Evolutionary conservation across 208 protist species (phyloP), one percentile per base, ranked within the genome.

Genomic region (Acanthamoeba rhysodes): DNA sequence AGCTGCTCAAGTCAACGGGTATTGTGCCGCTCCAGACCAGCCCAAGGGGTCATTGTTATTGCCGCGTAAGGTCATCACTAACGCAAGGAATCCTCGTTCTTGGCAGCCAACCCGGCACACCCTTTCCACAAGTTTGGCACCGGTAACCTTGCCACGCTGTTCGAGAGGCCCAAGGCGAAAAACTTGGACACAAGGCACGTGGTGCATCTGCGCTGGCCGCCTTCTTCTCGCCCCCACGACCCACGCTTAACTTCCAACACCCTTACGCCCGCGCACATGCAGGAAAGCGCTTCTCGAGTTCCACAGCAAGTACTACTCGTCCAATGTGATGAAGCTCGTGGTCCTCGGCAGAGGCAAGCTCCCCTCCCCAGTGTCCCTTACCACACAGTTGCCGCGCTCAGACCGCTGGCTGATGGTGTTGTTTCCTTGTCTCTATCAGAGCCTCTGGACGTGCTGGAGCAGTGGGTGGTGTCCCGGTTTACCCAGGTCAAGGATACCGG

Each of bases 301-400:
- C 90, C 98, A 98, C 97, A 50, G 90, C 32, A 90, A 95, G 62
- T 95, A 98, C 96, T 98, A 98, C 94, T 96, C 96, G 6, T 88
- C 98, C 8, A 96, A 96, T 41, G 93, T 94, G 12, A 98, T 98
- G 87, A 98, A 95, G 50, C 55, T 98, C n/a, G 97, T 87, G 32
- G 96, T 98, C 18, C 88, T 97, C 64, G 98, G 97, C 87, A 70
- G 92, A 88, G 74, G 93, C 53, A 95, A 18, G n/a, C 24, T 10
- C 12, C 27, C 34, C 24, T 34, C 29, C 91, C n/a, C 0, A 50
- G 16, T 64, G 24, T 48, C 2, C 0, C 59, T 59, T 18, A 27
- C 18, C 20, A 24, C 62, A 22, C 18, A 18, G 53, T n/a, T 16
- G 16, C 24, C 70, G 0, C 45, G 32, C 24, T 57, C 29, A 0